Evolutionary conservation across 1,284 basidiomycete species (phyloP).

Genomic region (Erythrobasidium hasegawianum): DNA sequence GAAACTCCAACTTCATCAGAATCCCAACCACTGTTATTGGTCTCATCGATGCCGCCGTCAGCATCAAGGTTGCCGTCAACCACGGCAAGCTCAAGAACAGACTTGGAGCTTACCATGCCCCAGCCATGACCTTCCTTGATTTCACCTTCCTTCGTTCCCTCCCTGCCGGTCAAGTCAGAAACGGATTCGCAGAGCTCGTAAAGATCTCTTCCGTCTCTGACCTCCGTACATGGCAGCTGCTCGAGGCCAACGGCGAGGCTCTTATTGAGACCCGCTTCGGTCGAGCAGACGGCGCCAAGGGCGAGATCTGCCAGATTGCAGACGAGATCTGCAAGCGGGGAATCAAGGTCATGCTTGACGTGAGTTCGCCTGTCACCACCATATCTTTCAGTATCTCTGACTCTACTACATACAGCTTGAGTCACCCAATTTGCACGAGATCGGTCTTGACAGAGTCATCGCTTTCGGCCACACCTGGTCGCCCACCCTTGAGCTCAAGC

Average conservation of each 20-base stretch:
- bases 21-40: slow-evolving; percentile 54
- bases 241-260: slow-evolving; percentile 53
- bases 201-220: slow-evolving; percentile 53
- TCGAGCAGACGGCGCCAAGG: slow-evolving; percentile 47
- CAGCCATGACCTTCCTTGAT: slow-evolving; percentile 54
- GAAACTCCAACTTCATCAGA: slow-evolving; percentile 53
- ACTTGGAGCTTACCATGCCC: slow-evolving; percentile 53
- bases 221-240: slow-evolving; percentile 51
- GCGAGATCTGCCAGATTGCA: slow-evolving; percentile 48
- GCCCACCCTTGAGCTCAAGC: slow-evolving; percentile 51
- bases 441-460: slow-evolving; percentile 54
- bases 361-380: slow-evolving; percentile 37
- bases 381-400: background rate
- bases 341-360: slow-evolving; percentile 53
- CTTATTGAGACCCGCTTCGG: slow-evolving; percentile 53
- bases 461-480: slow-evolving; percentile 54
- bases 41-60: slow-evolving; percentile 53
- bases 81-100: slow-evolving; percentile 51
- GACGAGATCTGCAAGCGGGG: slow-evolving; percentile 52
- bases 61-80: slow-evolving; percentile 50
- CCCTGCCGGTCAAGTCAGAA: slow-evolving; percentile 52
- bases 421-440: slow-evolving; percentile 54
- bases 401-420: slow-evolving; percentile 48
- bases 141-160: slow-evolving; percentile 53
- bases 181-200: slow-evolving; percentile 54